Evolutionary conservation across 2,329 filamentous ascomycete species (phyloP).

Genomic region (Phialemonium atrogriseum): DNA sequence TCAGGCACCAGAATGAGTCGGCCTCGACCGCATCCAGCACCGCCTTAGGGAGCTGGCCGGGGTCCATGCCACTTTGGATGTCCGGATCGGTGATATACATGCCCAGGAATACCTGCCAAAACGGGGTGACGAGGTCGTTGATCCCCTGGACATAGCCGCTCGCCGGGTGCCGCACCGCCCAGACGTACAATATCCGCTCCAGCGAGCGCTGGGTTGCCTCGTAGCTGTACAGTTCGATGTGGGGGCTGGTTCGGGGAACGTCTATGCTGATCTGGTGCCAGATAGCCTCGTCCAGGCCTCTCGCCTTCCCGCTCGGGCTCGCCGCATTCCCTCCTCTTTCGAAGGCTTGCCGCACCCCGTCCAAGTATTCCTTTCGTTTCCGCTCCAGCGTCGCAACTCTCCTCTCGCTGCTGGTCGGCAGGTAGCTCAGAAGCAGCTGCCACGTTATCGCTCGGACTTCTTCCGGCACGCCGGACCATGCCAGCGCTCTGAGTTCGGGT

Average conservation of each 20-base stretch:
- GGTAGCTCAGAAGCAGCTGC: constrained; percentile 89
- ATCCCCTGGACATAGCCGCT: constrained; percentile 98
- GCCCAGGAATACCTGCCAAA: constrained; percentile 95
- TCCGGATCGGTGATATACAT: constrained; percentile 92
- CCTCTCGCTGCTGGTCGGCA: constrained; percentile 93
- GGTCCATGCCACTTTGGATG: constrained; percentile 92
- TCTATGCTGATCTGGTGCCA: constrained; percentile 99
- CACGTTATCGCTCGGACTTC: constrained; percentile 99
- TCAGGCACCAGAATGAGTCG: constrained; percentile 97
- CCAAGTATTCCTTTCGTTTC: constrained; percentile 93
- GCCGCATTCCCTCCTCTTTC: constrained; percentile 49
- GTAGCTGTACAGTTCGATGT: constrained; percentile 89
- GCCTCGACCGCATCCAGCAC: constrained; percentile 96
- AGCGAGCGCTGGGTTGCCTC: constrained; percentile 92
- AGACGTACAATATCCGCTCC: constrained; percentile 92
- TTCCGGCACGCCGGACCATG: constrained; percentile 90
- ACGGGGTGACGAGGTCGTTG: constrained; percentile 94
- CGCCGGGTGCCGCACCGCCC: constrained; percentile 94
- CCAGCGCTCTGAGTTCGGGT: constrained; percentile 71
- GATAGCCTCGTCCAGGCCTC: constrained; percentile 85
- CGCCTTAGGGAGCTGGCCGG: constrained; percentile 80
- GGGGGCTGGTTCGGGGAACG: constrained; percentile 90
- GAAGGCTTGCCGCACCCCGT: constrained; percentile 72
- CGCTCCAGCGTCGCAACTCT: constrained; percentile 83
- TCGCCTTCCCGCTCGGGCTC: constrained; percentile 9